Evolutionary conservation across 23 red algal genomes (phyloP), one percentile per base, ranked within the genome.

Genomic region (Pyropia yezoensis): DNA sequence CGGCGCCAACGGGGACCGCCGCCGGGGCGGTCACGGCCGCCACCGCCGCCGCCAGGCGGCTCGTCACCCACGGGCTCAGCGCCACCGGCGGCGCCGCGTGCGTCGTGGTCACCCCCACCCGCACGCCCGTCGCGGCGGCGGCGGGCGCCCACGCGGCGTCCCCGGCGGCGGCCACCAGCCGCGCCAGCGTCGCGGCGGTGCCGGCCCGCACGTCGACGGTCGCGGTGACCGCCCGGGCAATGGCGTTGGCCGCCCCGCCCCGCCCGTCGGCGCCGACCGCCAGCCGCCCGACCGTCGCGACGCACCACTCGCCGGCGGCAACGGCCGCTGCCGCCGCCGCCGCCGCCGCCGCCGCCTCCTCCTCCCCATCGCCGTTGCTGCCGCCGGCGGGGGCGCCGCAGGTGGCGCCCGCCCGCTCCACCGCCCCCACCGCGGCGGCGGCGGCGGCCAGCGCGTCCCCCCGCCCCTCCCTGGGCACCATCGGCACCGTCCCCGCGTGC

Each of bases 401-500:
- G 7, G 50, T 49, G 1, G 33, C 32, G 19, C 18, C 75, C 9
- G 66, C 59, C 18, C 56, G 30, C 58, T 95, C 89, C 18, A 84
- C 77, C 11, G 57, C 52, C 30, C 71, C 13, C 20, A 88, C 77
- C 17, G 69, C 57, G 23, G 69, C 47, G 19, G 80, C 90, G 18
- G 77, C 76, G 0, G 90, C 82, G 8, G 74, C 45, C 11, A 95
- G 39, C 0, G 90, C 90, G 51, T 95, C 90, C 0, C 52, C 49
- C 18, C 87, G 1, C 15, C 53, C 66, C 27, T 3, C 7, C 27
- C 14, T 0, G 7, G 26, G 14, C 26, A 27, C 55, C 90, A 88
- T 95, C 0, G 77, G 90, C 33, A 83, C 70, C 3, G 90, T 88
- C 0, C 90, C 90, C n/a, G 90, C 90, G 53, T 95, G 90, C 22